Evolutionary conservation across 2,329 filamentous ascomycete species (phyloP), one percentile per base, ranked within the genome.

Genomic region (Ascochyta clinopodiicola): DNA sequence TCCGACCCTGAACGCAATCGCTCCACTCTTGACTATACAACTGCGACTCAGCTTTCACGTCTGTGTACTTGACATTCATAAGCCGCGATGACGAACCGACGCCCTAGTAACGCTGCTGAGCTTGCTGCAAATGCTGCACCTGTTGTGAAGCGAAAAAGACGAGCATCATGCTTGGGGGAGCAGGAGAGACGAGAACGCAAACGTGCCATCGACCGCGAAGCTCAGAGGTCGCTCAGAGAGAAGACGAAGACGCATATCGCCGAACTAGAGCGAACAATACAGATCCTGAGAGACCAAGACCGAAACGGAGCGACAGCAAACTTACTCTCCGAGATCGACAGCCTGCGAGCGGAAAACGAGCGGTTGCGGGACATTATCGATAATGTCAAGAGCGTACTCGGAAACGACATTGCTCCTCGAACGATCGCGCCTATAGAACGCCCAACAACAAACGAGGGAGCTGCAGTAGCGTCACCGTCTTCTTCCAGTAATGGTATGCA

Each of bases 181-280:
- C 70, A 74, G 25, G 72, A 75, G 39, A 57, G 71, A 19, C 61
- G 68, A 17, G 71, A 75, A 36, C 56, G 72, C 21, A 75, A 74
- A 47, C 59, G 72, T 54, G 70, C 72, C 2, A 73, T 74, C 49
- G 72, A 75, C 51, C 66, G 72, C 19, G 71, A 74, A 57, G 72
- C 72, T 29, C 71, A 74, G 43, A 57, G 72, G 27, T 73, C 71
- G 3, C 55, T 75, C 19, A 51, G 72, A 47, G 72, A 75, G 44
- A 75, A 75, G 62, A 75, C 72, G 1, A 75, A 74, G 38, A 70
- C 70, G 8, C 71, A 74, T 21, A 75, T 75, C 44, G 71, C 72
- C 8, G 71, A 75, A 43, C 64, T 75, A 2, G 71, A 74, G 47
- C 67, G 71, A 25, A 74, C 71, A 2, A 74, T 74, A 24, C 62